phyloP scores from a whole-genome alignment of 768 basidiomycete genomes.

The Strobilomyces confusus region DNA sequence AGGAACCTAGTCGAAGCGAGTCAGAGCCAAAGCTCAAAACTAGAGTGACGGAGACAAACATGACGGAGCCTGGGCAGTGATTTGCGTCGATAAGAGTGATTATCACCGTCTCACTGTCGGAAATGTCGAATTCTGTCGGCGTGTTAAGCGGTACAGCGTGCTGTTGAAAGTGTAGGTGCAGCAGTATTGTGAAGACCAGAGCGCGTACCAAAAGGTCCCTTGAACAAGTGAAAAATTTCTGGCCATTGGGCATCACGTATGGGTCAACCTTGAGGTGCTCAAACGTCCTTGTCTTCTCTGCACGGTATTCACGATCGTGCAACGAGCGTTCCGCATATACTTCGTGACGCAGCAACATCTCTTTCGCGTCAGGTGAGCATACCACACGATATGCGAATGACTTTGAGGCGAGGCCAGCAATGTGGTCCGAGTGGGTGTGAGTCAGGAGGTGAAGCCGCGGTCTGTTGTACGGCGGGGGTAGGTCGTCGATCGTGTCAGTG shows the following conservation, averaged over 20 bases:
- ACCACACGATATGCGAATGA: slow-evolving; percentile 70
- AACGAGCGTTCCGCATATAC: slow-evolving; percentile 61
- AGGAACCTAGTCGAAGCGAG: slow-evolving; percentile 60
- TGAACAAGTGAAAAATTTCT: slow-evolving; percentile 44
- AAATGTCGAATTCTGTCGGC: slow-evolving; percentile 60
- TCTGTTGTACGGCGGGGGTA: slow-evolving; percentile 31
- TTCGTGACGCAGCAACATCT: slow-evolving; percentile 80
- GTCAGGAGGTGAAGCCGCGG: slow-evolving; percentile 69
- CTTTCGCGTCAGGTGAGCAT: slow-evolving; percentile 81
- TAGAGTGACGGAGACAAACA: slow-evolving; percentile 45
- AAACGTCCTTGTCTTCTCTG: slow-evolving; percentile 47
- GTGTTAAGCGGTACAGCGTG: slow-evolving; percentile 55
- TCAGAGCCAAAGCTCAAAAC: neutral
- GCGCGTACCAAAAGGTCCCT: slow-evolving; percentile 48
- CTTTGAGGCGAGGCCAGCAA: slow-evolving; percentile 68
- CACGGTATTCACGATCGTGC: slow-evolving; percentile 38
- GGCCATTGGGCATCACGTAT: slow-evolving; percentile 42
- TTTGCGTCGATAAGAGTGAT: slow-evolving; percentile 88
- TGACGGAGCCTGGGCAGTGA: slow-evolving; percentile 92
- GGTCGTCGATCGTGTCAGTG: slow-evolving; percentile 36
- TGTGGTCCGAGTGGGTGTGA: slow-evolving; percentile 89
- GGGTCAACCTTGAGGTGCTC: slow-evolving; percentile 63
- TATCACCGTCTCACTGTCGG: slow-evolving; percentile 52
- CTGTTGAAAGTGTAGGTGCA: slow-evolving; percentile 32
- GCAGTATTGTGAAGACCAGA: neutral